Evolutionary conservation across 306 rosid genomes (phyloP), one percentile per base, ranked within the genome.

Genomic region (Lablab purpureus): DNA sequence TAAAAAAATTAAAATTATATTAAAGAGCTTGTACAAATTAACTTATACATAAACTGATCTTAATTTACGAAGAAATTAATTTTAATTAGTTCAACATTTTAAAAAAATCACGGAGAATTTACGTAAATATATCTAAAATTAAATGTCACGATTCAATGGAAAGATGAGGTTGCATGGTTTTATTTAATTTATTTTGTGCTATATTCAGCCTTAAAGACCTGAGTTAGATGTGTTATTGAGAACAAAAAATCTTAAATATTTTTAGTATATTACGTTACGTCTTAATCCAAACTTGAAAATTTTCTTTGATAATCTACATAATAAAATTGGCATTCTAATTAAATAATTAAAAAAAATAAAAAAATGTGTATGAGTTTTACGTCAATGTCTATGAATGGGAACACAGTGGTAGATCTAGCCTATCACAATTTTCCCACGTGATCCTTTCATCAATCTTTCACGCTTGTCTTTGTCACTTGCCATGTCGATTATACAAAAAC

Each of bases 351-450:
- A 47, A 6, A 1, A 49, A 3, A 8, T 49, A 11, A 43, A 43
- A 43, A 34, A 0, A 5, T 6, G 1, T 4, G 6, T 11, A 12
- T 43, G 13, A 43, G 17, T 12, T 18, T 51, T 51, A 51, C 17
- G 66, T 59, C n/a, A 56, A 10, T 52, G 23, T 2, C 59, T 52
- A 7, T 0, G 60, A 52, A 76, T 76, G 81, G 81, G 81, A 76
- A 76, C 81, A 50, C 81, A 65, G 6, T 2, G 8, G 0, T 5
- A 49, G 37, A 76, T 34, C 1, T 21, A 51, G 51, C 32, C 63
- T 47, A 21, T 62, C 34, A 10, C 66, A 34, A 50, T 34, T 76
- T 17, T 55, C 63, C 55, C 73, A 50, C 66, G 81, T 76, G 80
- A 64, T 76, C 17, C 1, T 54, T 36, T 28, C n/a, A 21, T 17